Conservation (phyloP, 768 basidiomycete species). For the Boletus rubroflammeus region DNA sequence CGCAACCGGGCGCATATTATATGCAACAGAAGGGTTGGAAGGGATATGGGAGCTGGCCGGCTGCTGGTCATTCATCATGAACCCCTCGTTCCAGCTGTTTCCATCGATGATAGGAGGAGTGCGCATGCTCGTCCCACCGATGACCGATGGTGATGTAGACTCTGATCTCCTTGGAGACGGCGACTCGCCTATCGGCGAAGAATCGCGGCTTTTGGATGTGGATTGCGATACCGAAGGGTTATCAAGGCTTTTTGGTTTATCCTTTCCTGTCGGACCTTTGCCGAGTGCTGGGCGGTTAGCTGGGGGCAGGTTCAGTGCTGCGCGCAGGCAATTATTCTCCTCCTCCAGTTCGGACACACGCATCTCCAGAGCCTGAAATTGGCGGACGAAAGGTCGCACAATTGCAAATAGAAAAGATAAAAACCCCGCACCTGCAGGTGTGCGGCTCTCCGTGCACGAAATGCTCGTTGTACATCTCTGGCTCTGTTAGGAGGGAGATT, state of each 20-base stretch:
- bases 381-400: slow-evolving; percentile 30
- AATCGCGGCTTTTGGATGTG: slow-evolving; percentile 55
- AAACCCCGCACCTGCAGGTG: slow-evolving; percentile 65
- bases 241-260: slow-evolving; percentile 62
- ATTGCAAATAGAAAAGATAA: slow-evolving; percentile 39
- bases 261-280: slow-evolving; percentile 85
- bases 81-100: slow-evolving; percentile 52
- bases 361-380: slow-evolving; percentile 68
- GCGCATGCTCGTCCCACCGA: slow-evolving; percentile 27
- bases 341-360: slow-evolving; percentile 80
- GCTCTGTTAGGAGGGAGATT: slow-evolving; percentile 66
- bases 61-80: slow-evolving; percentile 49
- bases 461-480: slow-evolving; percentile 85
- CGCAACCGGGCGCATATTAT: slow-evolving; percentile 43
- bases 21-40: slow-evolving; percentile 41
- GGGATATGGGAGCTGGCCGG: slow-evolving; percentile 32
- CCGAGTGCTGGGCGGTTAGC: slow-evolving; percentile 70
- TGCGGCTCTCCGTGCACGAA: slow-evolving; percentile 83
- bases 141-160: slow-evolving; percentile 33
- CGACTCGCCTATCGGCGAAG: slow-evolving; percentile 59
- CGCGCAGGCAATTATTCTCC: slow-evolving; percentile 73
- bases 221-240: slow-evolving; percentile 31
- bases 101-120: slow-evolving; percentile 48
- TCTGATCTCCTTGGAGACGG: slow-evolving; percentile 41
- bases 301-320: slow-evolving; percentile 68